These are phyloP conservation scores for Diaporthe ampelina DNA, from an alignment of 2,329 filamentous ascomycete genomes.

Conservation along the genomic window DNA sequence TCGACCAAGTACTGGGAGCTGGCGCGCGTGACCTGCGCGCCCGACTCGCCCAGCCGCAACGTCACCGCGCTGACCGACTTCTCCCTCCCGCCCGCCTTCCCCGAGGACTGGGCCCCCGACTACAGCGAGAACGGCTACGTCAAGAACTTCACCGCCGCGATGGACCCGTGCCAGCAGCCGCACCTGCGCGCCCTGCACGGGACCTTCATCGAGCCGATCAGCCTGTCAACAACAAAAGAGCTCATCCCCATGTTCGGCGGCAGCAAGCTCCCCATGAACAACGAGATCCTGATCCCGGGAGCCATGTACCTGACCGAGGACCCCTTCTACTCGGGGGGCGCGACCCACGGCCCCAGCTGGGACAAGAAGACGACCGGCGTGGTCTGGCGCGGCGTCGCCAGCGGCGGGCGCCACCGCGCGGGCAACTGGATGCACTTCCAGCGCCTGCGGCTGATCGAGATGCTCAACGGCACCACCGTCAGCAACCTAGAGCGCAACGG, in stretches of 20 bases:
- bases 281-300: constrained; percentile 72
- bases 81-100: constrained; percentile 41
- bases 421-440: constrained; percentile 78
- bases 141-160: constrained; percentile 68
- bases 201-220: constrained; percentile 66
- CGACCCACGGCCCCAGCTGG: constrained; percentile 70
- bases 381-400: constrained; percentile 76
- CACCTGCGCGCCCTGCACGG: constrained; percentile 62
- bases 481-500: constrained; percentile 58
- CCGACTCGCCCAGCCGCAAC: constrained; percentile 63
- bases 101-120: constrained; percentile 43
- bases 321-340: constrained; percentile 70
- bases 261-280: constrained; percentile 71
- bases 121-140: constrained; percentile 61
- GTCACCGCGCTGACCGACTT: constrained; percentile 56
- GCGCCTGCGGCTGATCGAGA: constrained; percentile 77
- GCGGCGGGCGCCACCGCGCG: constrained; percentile 66
- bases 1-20: constrained; percentile 70
- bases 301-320: constrained; percentile 74
- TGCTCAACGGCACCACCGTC: constrained; percentile 76
- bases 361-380: constrained; percentile 66
- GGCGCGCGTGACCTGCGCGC: constrained; percentile 68
- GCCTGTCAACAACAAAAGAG: constrained; percentile 62
- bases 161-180: constrained; percentile 69
- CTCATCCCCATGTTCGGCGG: constrained; percentile 71